Percentiles rank a stretch among this genome's conserved stretches.
phyloP scores from a whole-genome alignment of 352 stramenopile genomes.

The Globisporangium perplexum region DNA sequence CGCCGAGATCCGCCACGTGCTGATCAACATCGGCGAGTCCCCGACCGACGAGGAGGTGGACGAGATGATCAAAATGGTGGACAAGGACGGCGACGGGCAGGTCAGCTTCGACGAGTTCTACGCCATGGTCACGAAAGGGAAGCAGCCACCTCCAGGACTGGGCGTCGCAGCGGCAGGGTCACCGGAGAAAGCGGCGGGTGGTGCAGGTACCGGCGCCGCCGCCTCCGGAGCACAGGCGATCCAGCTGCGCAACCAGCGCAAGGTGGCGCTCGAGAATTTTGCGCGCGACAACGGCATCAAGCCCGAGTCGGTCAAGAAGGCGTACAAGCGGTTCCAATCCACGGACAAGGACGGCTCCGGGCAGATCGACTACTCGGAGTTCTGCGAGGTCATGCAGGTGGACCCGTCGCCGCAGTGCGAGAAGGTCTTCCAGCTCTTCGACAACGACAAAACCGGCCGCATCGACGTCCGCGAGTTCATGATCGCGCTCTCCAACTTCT shows the following conservation, averaged over 20 bases:
- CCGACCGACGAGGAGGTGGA: conserved; percentile 94
- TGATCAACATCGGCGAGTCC: conserved; percentile 95
- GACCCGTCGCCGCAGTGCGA: conserved; percentile 89
- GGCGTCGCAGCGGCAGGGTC: conserved; percentile 27
- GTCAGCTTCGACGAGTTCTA: conserved; percentile 94
- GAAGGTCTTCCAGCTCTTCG: conserved; percentile 93
- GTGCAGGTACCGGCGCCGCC: conserved; percentile 16
- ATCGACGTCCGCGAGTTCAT: conserved; percentile 94
- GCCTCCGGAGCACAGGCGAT: conserved; percentile 68
- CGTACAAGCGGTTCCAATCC: conserved; percentile 94
- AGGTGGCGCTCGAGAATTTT: conserved; percentile 91
- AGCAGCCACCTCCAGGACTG: conserved; percentile 86
- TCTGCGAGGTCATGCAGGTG: conserved; percentile 95
- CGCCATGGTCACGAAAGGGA: conserved; percentile 92
- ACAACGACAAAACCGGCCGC: conserved; percentile 89
- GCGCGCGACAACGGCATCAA: conserved; percentile 94
- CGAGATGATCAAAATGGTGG: conserved; percentile 92
- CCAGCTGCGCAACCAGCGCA: conserved; percentile 90
- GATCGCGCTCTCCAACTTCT: conserved; percentile 94
- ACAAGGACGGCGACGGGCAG: conserved; percentile 91
- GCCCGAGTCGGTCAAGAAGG: conserved; percentile 94
- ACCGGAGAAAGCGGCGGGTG: conserved; percentile 25
- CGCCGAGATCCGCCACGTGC: conserved; percentile 88
- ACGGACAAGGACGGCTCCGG: conserved; percentile 93
- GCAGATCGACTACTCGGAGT: conserved; percentile 96